Percentiles rank a stretch among this genome's conserved stretches.
These are phyloP conservation scores for Mycena floridula DNA, from an alignment of 768 basidiomycete species.

Conservation along the genomic window DNA sequence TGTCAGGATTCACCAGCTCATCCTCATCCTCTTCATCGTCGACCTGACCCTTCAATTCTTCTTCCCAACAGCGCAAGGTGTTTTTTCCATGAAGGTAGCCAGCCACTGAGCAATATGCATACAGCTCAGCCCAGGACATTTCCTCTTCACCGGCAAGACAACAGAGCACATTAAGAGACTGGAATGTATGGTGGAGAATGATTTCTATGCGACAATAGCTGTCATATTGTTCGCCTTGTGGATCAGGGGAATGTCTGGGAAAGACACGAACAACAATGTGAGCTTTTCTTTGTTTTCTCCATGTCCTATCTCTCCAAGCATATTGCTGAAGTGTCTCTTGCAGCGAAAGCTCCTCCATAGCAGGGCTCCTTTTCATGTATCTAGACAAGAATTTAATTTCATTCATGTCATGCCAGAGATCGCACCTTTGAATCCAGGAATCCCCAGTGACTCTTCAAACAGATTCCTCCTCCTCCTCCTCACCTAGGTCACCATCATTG, in stretches of 20 bases:
- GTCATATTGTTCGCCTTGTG: neutral
- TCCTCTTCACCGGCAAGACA: neutral
- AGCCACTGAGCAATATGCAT: neutral
- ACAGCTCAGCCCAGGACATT: neutral
- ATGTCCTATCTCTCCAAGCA: neutral
- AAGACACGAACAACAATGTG: neutral
- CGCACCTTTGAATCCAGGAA: neutral
- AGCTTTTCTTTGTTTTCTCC: neutral
- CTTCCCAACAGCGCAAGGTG: neutral
- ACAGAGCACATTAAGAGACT: neutral
- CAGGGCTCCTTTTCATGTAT: neutral
- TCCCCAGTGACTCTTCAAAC: slow-evolving; percentile 1
- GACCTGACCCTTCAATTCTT: neutral
- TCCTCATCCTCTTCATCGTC: neutral
- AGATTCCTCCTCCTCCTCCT: too few species aligned
- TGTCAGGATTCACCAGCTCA: neutral
- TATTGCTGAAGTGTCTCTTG: neutral
- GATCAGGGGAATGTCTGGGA: neutral
- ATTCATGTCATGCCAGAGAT: too few species aligned
- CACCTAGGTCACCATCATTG: too few species aligned
- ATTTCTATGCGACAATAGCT: neutral
- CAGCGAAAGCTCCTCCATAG: neutral
- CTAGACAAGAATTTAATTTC: too few species aligned
- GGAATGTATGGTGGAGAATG: neutral
- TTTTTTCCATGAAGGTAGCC: neutral